Evolutionary conservation across 768 basidiomycete genomes (phyloP), one percentile per base, ranked within the genome.

Genomic region (Phaeolepiota aurea): DNA sequence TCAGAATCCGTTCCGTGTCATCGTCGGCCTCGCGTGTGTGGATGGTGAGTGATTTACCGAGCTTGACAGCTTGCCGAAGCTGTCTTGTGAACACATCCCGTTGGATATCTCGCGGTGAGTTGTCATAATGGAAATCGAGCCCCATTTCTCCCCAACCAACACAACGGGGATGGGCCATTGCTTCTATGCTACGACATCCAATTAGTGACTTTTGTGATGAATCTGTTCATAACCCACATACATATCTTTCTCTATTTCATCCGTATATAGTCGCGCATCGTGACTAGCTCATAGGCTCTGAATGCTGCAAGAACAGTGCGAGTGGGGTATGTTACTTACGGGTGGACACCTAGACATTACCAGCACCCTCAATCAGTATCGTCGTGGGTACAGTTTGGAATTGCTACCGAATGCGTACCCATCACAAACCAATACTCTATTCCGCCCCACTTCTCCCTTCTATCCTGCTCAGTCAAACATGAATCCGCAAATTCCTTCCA

Each of bases 61-160:
- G 67, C 13, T 63, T 58, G 3, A 91, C 72, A 0, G 88, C 87
- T 1, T 71, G 72, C 12, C 65, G 64, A 4, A 91, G 71, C 55
- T 92, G 89, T 5, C 81, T 65, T 1, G 60, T 55, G 37, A 92
- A 80, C 9, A 88, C 76, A 0, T 61, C 61, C 40, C 71, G 77
- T 51, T 92, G 89, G 1, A 79, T 50, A 0, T 74, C 70, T 7
- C 81, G 75, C 0, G 87, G 84, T 0, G 86, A 85, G 46, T 77
- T 71, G 58, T 86, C 77, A 56, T 90, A 87, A 55, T 89, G 85
- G 49, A 87, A 89, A 46, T 91, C 88, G 10, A 88, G 71, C 0
- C 89, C 87, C 42, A 90, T 90, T 53, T 93, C 89, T 1, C 89
- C 89, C 80, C 83, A 85, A 2, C 87, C 86, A 4, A 91, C 87